Evolutionary conservation across 2,329 filamentous ascomycete genomes (phyloP), one percentile per base, ranked within the genome.

Genomic region (Fusarium beomiforme): DNA sequence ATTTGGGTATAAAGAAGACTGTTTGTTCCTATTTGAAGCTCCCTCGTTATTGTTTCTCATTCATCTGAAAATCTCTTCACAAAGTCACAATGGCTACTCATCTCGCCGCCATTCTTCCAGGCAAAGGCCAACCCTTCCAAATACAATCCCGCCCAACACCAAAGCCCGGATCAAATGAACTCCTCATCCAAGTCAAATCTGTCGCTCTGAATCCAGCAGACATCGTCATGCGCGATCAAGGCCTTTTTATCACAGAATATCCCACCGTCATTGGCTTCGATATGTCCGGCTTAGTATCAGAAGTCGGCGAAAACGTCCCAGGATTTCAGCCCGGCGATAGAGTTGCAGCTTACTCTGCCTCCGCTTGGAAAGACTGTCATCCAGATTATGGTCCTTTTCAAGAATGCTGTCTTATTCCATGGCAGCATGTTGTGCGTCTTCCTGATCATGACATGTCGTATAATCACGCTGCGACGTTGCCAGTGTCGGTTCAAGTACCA

Each of bases 121-220:
- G 75, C 10, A 81, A 82, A 75, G 81, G 79, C 19, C 39, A 78
- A 14, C 79, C 80, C 17, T 81, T 85, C 31, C 50, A 79, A 60
- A 17, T 85, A 42, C 78, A 78, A 59, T 29, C 76, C 16, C 82
- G 83, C 6, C 67, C 76, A 2, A 86, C 84, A 0, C 85, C 83
- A 7, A 81, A 81, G 11, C 83, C 85, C 43, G 83, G 84, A 0
- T 82, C 83, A 21, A 74, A 72, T 33, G 85, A 87, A 44, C 77
- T 87, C 55, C 84, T 87, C 26, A 77, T 87, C 58, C 81, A 75
- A 2, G 81, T 86, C 70, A 83, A 84, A 54, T 83, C 85, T 6
- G 75, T 86, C 8, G 85, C 84, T 17, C 75, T 87, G 39, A 87
- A 87, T 65, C 85, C 85, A 4, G 79, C 84, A 54, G 85, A 87